Conservation (phyloP, 306 rosid species). For the Corylus avellana region DNA sequence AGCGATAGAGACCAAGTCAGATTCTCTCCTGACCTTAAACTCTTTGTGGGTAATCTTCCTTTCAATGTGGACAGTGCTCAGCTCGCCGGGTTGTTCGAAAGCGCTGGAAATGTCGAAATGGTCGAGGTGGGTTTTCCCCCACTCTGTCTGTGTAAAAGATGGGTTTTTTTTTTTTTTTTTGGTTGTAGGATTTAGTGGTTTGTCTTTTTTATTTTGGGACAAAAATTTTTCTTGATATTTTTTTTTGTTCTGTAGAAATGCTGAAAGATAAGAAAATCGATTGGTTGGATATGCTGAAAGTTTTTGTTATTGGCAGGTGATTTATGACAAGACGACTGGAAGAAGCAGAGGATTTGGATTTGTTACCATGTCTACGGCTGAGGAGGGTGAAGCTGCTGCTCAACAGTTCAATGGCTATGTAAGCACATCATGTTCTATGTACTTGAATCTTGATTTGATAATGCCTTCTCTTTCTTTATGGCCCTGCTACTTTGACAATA, state of each 20-base stretch:
- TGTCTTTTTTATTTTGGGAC: not conserved
- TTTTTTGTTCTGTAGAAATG: not conserved
- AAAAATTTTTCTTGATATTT: not conserved
- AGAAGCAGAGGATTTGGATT: constrained; percentile 96
- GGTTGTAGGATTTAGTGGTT: not conserved
- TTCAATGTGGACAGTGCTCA: constrained; percentile 79
- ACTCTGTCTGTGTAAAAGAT: not conserved
- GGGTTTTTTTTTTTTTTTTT: not conserved
- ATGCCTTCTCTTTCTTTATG: constrained; percentile 6
- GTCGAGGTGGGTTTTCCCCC: constrained; percentile 64
- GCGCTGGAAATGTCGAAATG: constrained; percentile 74
- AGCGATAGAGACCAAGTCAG: constrained; percentile 31
- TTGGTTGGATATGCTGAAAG: not conserved
- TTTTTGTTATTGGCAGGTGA: constrained; percentile 48
- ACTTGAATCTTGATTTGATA: not conserved
- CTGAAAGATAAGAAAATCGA: not conserved
- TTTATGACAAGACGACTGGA: constrained; percentile 86
- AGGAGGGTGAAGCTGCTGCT: constrained; percentile 77
- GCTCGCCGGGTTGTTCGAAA: constrained; percentile 75
- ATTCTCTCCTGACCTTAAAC: constrained; percentile 59
- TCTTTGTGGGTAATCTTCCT: constrained; percentile 91
- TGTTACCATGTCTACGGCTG: constrained; percentile 79
- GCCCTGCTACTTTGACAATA: not conserved
- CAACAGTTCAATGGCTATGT: constrained; percentile 90
- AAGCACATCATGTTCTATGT: constrained; percentile 32